These are phyloP conservation scores for Orbilia blumenaviensis DNA, from an alignment of 2,329 filamentous ascomycete species.

Conservation along the genomic window DNA sequence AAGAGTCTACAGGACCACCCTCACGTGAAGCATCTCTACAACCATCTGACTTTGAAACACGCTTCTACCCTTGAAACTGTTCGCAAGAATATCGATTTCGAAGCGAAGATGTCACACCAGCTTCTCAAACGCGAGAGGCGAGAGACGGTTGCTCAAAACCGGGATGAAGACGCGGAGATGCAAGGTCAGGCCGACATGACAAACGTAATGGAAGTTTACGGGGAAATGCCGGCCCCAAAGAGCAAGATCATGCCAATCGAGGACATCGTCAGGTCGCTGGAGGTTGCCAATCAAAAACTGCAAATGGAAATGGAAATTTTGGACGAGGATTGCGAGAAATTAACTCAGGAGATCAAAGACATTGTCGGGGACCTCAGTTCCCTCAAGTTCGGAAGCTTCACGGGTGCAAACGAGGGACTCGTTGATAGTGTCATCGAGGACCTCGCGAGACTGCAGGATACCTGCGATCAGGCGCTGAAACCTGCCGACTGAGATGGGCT, in stretches of 20 bases:
- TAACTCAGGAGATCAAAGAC: slow-evolving; percentile 71
- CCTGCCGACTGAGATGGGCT: slow-evolving; percentile 22
- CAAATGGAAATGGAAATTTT: slow-evolving; percentile 74
- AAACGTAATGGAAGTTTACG: slow-evolving; percentile 64
- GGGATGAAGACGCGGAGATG: slow-evolving; percentile 67
- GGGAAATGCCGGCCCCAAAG: slow-evolving; percentile 17
- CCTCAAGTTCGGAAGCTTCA: slow-evolving; percentile 80
- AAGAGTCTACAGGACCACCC: slow-evolving; percentile 71
- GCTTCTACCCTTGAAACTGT: slow-evolving; percentile 71
- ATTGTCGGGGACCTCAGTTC: slow-evolving; percentile 80
- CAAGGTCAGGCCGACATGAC: slow-evolving; percentile 74
- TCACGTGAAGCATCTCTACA: slow-evolving; percentile 76
- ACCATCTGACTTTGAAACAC: slow-evolving; percentile 79
- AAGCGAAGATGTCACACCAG: slow-evolving; percentile 70
- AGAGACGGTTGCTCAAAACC: slow-evolving; percentile 67
- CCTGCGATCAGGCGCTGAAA: slow-evolving; percentile 65
- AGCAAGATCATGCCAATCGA: slow-evolving; percentile 30
- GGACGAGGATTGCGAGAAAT: slow-evolving; percentile 69
- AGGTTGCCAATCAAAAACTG: slow-evolving; percentile 72
- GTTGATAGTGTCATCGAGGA: slow-evolving; percentile 71
- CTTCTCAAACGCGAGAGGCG: slow-evolving; percentile 65
- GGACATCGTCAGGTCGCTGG: slow-evolving; percentile 65
- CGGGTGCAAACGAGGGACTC: slow-evolving; percentile 68
- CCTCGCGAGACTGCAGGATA: slow-evolving; percentile 71
- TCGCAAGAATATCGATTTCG: slow-evolving; percentile 71